phyloP scores from a whole-genome alignment of 2,329 filamentous ascomycete genomes.

The Beauveria medogensis region DNA sequence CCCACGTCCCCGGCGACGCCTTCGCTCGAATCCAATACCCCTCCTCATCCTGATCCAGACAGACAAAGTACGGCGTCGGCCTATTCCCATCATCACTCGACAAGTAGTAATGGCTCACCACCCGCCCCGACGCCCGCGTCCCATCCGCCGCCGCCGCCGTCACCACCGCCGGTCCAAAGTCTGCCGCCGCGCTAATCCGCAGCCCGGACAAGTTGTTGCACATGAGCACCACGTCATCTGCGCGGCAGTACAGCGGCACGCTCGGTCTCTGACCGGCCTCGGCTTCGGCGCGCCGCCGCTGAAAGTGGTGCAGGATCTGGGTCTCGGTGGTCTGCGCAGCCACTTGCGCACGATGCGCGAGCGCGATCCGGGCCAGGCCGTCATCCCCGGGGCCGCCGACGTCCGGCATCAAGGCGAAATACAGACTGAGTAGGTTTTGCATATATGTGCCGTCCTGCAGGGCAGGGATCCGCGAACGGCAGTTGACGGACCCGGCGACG shows the following conservation, averaged over 20 bases:
- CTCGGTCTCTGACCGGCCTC: neutral
- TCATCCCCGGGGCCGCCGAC: neutral
- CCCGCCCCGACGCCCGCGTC: neutral
- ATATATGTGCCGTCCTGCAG: neutral
- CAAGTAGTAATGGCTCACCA: neutral
- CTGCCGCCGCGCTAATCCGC: neutral
- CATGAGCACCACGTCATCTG: neutral
- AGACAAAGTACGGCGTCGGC: neutral
- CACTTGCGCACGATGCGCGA: neutral
- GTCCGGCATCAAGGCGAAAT: neutral
- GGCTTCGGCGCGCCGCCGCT: neutral
- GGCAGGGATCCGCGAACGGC: constrained; percentile 5
- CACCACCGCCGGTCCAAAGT: neutral
- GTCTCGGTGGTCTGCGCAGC: neutral
- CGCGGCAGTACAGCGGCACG: neutral
- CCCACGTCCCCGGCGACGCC: neutral
- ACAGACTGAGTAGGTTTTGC: neutral
- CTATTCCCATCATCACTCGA: neutral
- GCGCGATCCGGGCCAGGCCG: neutral
- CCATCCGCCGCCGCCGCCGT: neutral
- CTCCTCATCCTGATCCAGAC: neutral
- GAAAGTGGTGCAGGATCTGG: neutral
- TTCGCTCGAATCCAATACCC: neutral
- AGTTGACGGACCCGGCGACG: constrained; percentile 17
- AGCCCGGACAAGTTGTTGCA: constrained; percentile 4